Percentiles rank a stretch among this genome's conserved stretches.
These are phyloP conservation scores for Hymenochaete sp. DNA, from an alignment of 1,284 basidiomycete genomes.

Conservation along the genomic window DNA sequence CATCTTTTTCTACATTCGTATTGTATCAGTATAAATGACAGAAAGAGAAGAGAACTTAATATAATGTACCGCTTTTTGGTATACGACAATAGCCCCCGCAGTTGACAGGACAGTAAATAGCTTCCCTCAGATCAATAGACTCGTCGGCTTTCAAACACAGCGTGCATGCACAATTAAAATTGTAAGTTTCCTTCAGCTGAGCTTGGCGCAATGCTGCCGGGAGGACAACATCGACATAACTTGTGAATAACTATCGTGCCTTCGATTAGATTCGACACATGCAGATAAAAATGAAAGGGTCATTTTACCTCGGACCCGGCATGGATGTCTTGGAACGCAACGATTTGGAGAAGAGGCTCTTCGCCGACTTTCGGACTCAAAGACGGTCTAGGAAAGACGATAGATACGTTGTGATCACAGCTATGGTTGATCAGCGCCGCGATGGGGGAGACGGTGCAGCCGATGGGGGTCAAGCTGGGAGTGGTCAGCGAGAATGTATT, in stretches of 20 bases:
- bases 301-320: constrained; percentile 59
- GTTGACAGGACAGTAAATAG: constrained; percentile 54
- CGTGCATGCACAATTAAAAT: constrained; percentile 68
- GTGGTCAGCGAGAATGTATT: constrained; percentile 85
- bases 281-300: constrained; percentile 1
- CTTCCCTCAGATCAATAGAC: constrained; percentile 57
- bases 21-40: no score
- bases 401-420: constrained; percentile 82
- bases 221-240: constrained; percentile 81
- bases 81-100: constrained; percentile 54
- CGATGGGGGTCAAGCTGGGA: constrained; percentile 68
- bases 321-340: constrained; percentile 58
- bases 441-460: constrained; percentile 70
- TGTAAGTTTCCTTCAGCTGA: constrained; percentile 65
- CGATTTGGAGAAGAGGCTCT: constrained; percentile 63
- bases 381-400: constrained; percentile 70
- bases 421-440: constrained; percentile 86
- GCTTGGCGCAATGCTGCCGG: constrained; percentile 49
- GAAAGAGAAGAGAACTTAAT: constrained; percentile 3
- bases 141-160: constrained; percentile 37
- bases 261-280: neutral
- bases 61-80: constrained; percentile 44
- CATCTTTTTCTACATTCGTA: constrained; percentile 31
- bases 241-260: constrained; percentile 45
- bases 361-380: constrained; percentile 12